Conservation (phyloP, 176 grass and related monocot species). For the Phoenix roebelenii region DNA sequence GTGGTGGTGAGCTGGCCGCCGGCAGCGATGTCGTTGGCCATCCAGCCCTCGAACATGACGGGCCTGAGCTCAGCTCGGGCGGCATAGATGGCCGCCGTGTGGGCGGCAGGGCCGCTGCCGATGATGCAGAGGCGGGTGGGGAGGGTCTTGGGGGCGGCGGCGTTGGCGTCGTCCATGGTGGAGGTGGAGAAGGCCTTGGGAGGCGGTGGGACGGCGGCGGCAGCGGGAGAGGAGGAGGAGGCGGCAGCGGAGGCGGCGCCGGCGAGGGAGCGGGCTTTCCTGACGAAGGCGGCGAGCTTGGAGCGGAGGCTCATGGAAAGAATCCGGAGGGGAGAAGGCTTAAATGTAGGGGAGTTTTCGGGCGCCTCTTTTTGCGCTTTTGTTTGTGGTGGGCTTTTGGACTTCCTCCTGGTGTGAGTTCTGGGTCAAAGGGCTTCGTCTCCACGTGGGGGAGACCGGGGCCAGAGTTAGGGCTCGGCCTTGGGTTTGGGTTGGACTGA, state of each 20-base stretch:
- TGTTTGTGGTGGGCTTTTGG: no score
- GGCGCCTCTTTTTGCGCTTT: no score
- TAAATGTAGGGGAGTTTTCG: no score
- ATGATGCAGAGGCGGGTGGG: constrained; percentile 80
- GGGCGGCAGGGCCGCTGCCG: constrained; percentile 76
- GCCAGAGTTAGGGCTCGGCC: no score
- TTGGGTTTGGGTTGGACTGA: no score
- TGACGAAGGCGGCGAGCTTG: constrained; percentile 34
- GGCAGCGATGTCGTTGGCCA: constrained; percentile 84
- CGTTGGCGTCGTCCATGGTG: constrained; percentile 48
- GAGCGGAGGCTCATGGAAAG: constrained; percentile 30
- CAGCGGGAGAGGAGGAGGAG: background rate
- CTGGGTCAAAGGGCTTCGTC: no score
- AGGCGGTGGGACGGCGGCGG: background rate
- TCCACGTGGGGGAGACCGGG: no score
- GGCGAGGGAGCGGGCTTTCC: constrained; percentile 14
- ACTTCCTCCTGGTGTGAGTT: no score
- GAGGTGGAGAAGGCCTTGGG: background rate
- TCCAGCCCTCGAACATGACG: constrained; percentile 79
- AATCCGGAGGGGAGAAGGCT: no score
- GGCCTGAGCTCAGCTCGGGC: constrained; percentile 81
- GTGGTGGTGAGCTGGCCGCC: constrained; percentile 96
- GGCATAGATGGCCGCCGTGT: constrained; percentile 93
- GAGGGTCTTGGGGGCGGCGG: constrained; percentile 23
- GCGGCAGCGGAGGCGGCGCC: constrained; percentile 24